Evolutionary conservation across 345 rosid species (phyloP).

Genomic region (Adansonia digitata): DNA sequence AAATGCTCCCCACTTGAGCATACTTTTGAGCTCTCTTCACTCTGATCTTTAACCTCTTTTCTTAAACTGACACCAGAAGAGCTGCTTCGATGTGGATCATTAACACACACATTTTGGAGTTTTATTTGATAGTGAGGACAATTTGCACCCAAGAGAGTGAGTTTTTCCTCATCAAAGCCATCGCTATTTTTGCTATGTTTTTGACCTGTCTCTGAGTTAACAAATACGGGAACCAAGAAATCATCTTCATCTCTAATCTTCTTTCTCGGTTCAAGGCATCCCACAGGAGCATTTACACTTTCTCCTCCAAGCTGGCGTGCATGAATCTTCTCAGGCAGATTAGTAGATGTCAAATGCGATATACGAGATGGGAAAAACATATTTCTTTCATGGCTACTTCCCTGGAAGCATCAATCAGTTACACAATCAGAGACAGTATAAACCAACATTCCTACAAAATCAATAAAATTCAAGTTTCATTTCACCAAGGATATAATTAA

Average conservation of each 20-base stretch:
- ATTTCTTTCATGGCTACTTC: slow-evolving; percentile 38
- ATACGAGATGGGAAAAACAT: slow-evolving; percentile 24
- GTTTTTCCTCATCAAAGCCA: slow-evolving; percentile 28
- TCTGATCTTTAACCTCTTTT: slow-evolving; percentile 26
- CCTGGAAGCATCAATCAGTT: slow-evolving; percentile 31
- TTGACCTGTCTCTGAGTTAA: slow-evolving; percentile 35
- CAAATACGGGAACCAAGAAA: slow-evolving; percentile 64
- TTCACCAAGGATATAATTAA: not conserved
- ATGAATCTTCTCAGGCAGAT: slow-evolving; percentile 31
- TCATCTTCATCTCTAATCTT: slow-evolving; percentile 63
- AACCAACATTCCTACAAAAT: not conserved
- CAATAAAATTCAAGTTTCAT: not conserved
- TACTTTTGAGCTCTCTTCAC: slow-evolving; percentile 26
- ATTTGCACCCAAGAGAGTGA: slow-evolving; percentile 10
- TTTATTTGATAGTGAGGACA: slow-evolving; percentile 10
- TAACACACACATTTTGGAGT: slow-evolving; percentile 18
- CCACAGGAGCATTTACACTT: slow-evolving; percentile 28
- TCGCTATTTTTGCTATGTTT: slow-evolving; percentile 22
- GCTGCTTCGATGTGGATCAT: slow-evolving; percentile 18
- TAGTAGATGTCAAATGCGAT: slow-evolving; percentile 29
- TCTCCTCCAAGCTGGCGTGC: slow-evolving; percentile 27
- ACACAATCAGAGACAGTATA: not conserved
- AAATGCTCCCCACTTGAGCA: slow-evolving; percentile 19
- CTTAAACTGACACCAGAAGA: slow-evolving; percentile 19
- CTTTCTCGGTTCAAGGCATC: slow-evolving; percentile 37